Evolutionary conservation across 306 rosid genomes (phyloP).

Genomic region (Fragaria vesca): DNA sequence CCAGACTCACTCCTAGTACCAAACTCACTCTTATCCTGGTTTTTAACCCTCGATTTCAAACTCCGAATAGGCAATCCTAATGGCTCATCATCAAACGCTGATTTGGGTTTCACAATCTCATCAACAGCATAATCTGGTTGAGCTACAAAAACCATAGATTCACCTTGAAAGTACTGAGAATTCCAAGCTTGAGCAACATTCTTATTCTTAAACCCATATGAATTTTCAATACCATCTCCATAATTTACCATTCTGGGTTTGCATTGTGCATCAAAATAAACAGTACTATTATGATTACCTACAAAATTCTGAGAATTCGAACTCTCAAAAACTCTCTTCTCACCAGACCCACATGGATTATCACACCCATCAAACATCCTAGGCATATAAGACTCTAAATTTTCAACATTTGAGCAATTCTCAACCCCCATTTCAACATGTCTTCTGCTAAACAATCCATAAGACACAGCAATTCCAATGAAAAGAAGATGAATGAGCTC

Average conservation of each 20-base stretch:
- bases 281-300: conserved; percentile 34
- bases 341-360: conserved; percentile 31
- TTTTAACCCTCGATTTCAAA: conserved; percentile 44
- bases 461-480: conserved; percentile 82
- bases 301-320: conserved; percentile 43
- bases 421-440: conserved; percentile 45
- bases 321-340: conserved; percentile 39
- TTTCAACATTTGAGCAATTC: conserved; percentile 32
- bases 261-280: conserved; percentile 46
- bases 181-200: conserved; percentile 68
- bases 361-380: conserved; percentile 57
- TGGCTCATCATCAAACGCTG: conserved; percentile 47
- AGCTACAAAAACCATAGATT: conserved; percentile 58
- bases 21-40: conserved; percentile 33
- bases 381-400: conserved; percentile 53
- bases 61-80: conserved; percentile 85
- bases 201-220: conserved; percentile 34
- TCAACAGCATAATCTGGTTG: conserved; percentile 46
- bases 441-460: conserved; percentile 73
- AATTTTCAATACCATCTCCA: conserved; percentile 31
- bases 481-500: conserved; percentile 77
- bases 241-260: conserved; percentile 32
- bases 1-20: conserved; percentile 53
- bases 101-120: conserved; percentile 36
- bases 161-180: conserved; percentile 58